phyloP scores from a whole-genome alignment of 345 rosid genomes.

The Lepidium aucheri region DNA sequence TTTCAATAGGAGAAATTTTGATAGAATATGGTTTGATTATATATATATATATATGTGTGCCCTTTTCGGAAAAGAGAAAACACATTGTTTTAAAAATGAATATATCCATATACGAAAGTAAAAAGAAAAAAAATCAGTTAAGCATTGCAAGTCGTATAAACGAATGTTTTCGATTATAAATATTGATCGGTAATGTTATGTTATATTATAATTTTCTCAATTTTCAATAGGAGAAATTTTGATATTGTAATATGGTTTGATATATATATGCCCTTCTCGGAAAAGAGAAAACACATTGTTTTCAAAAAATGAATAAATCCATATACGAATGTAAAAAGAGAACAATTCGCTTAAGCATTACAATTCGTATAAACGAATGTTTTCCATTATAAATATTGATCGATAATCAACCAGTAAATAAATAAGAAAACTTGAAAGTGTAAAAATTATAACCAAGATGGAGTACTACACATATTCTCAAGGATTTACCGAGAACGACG shows the following conservation, averaged over 20 bases:
- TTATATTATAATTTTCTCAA: no score
- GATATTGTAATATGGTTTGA: no score
- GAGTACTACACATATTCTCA: slow-evolving; percentile 26
- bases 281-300: not conserved
- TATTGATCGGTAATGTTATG: no score
- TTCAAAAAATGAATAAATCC: not conserved
- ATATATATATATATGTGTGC: no score
- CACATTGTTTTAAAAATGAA: no score
- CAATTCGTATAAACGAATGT: not conserved
- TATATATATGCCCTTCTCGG: not conserved
- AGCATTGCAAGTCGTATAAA: not conserved
- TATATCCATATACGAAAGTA: no score
- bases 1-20: no score
- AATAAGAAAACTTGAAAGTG: no score
- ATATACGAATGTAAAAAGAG: not conserved
- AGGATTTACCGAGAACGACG: not conserved
- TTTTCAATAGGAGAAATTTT: no score
- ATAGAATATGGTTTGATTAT: no score
- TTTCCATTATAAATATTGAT: not conserved
- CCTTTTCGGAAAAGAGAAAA: no score
- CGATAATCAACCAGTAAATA: no score
- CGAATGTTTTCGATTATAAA: slow-evolving; percentile 4
- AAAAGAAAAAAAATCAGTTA: not conserved
- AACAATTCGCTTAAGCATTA: not conserved
- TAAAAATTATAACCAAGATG: not conserved